Base-by-base conservation (phyloP, 768 basidiomycete species). In the Termitomyces sp. region DNA sequence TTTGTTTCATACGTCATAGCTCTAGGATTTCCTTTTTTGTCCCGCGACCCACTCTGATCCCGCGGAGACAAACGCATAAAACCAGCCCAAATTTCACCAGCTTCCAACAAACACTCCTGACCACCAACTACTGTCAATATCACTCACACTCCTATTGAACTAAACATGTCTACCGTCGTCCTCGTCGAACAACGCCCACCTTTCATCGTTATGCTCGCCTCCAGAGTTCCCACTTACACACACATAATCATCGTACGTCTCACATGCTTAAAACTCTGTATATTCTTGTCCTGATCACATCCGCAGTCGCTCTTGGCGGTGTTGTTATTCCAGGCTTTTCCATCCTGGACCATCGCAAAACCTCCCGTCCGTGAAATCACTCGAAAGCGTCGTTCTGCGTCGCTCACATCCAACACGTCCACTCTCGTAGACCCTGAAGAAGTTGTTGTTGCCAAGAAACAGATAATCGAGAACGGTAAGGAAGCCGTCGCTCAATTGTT, bases 121-220 rank as follows among this genome's bases (percentile, higher is more conserved):
- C 12, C 11, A 33, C 6, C 22, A 24, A 35, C 22, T 7, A 35
- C 28, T 7, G n/a, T 15, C 7, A 24, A 32, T 16, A 36, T 0
- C 48, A 35, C 20, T 42, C 2, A 39, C 36, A 39, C 45, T 60
- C 39, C 54, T 55, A 60, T 50, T 15, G 32, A 28, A 49, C 4
- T 49, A 12, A 55, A 22, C 12, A 60, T 50, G 53, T 33, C 46
- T 28, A 28, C n/a, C 39, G 35, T 45, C 8, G 15, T 44, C 11
- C 28, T 58, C 39, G 18, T 59, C 33, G 62, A 63, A 35, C 57
- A 55, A 39, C 62, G 57, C 24, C 39, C 52, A 28, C 48, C 62
- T 8, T 50, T 63, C 53, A 50, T 59, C 53, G 0, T 55, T 20
- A 22, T 18, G 9, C 38, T 63, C 45, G 56, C 35, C 4, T 63